Percentiles rank a stretch among this genome's conserved stretches.
phyloP scores from a whole-genome alignment of 2,329 filamentous ascomycete genomes.

The Fusarium aywerte region DNA sequence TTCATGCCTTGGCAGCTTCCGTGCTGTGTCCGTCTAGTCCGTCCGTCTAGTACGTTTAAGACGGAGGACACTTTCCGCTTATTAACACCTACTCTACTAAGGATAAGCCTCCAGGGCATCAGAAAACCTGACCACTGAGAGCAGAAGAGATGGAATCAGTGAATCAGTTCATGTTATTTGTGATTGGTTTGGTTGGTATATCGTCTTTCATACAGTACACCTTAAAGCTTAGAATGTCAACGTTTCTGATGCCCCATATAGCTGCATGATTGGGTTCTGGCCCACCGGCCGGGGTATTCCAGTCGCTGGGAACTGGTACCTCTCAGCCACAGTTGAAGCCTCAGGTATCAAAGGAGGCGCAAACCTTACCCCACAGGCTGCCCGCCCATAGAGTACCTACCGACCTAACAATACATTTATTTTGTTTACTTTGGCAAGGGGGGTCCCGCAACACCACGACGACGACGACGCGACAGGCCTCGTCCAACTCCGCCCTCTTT shows the following conservation, averaged over 20 bases:
- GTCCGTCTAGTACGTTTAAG: no score
- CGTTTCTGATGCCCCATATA: no score
- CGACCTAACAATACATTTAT: slow-evolving; percentile 37
- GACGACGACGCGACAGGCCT: slow-evolving; percentile 45
- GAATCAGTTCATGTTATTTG: background rate
- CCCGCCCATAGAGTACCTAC: background rate
- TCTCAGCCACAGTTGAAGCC: slow-evolving; percentile 30
- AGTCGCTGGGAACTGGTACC: no score
- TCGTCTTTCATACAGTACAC: no score
- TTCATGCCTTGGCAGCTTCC: slow-evolving; percentile 27
- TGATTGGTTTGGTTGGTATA: no score
- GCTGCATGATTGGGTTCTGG: no score
- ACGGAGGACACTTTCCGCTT: slow-evolving; percentile 11
- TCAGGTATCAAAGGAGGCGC: slow-evolving; percentile 29
- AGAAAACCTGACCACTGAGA: background rate
- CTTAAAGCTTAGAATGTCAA: no score
- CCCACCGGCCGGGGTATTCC: no score
- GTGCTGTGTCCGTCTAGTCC: slow-evolving; percentile 8
- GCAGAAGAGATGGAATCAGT: background rate
- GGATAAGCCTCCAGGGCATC: background rate
- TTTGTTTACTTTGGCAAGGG: slow-evolving; percentile 48
- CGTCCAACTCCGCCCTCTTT: slow-evolving; percentile 32
- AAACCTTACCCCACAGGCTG: slow-evolving; percentile 32
- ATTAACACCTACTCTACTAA: background rate
- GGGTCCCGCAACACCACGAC: slow-evolving; percentile 44